Conservation (phyloP, 148 eudicot genomes). For the Rhododendron mucronatum region DNA sequence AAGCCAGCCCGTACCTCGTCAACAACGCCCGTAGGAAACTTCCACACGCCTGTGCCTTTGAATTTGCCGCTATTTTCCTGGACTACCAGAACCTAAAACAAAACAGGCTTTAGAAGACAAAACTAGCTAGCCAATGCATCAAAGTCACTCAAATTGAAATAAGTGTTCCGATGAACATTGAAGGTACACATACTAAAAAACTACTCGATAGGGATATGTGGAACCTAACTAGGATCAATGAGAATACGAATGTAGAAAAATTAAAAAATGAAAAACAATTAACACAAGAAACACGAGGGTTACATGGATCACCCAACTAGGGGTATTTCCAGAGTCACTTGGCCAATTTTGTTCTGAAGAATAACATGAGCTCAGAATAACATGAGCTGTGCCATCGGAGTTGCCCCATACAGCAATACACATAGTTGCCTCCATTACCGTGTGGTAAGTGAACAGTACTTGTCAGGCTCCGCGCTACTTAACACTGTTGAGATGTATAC, state of each 20-base stretch:
- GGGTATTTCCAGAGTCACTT: not conserved
- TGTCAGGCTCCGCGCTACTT: not conserved
- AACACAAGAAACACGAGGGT: not conserved
- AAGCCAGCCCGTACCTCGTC: constrained; percentile 30
- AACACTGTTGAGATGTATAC: not conserved
- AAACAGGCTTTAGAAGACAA: not conserved
- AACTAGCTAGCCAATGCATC: not conserved
- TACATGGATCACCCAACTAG: not conserved
- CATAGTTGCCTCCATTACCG: not conserved
- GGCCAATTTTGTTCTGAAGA: not conserved
- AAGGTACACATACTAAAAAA: not conserved
- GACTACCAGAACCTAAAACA: constrained; percentile 52
- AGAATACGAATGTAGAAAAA: not conserved
- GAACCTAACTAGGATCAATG: not conserved
- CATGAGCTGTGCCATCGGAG: not conserved
- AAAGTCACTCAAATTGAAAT: not conserved
- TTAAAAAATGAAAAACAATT: not conserved
- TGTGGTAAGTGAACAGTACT: not conserved
- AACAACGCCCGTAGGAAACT: constrained; percentile 16
- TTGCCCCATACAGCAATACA: not conserved
- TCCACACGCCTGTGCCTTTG: constrained; percentile 41
- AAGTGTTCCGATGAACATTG: not conserved
- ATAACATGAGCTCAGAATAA: not conserved
- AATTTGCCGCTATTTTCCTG: constrained; percentile 40
- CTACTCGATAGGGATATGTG: not conserved